Evolutionary conservation across 768 basidiomycete species (phyloP).

Genomic region (Amylocystis lapponica): DNA sequence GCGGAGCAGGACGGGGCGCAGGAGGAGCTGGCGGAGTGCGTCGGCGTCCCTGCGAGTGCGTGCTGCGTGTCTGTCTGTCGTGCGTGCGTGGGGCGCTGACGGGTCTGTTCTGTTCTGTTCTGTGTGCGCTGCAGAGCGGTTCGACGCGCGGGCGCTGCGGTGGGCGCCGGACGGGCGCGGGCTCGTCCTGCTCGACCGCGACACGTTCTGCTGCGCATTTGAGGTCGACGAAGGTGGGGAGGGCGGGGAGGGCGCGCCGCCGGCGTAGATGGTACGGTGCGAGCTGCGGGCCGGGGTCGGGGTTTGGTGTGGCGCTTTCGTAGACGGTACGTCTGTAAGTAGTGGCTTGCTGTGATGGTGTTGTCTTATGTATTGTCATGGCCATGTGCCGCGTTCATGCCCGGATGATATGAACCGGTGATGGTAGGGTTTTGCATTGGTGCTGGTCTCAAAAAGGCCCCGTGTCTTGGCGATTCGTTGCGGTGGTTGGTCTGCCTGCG

Average conservation of each 20-base stretch:
- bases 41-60: conserved; percentile 84
- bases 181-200: conserved; percentile 66
- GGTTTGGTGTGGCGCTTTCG: not conserved
- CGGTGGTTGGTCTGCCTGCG: too few species aligned
- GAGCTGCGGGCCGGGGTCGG: not conserved
- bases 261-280: not conserved
- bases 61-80: conserved; percentile 11
- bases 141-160: conserved; percentile 59
- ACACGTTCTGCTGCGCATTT: conserved; percentile 82
- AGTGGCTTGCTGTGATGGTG: too few species aligned
- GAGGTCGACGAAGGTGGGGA: conserved; percentile 43
- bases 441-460: too few species aligned
- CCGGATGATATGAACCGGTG: too few species aligned
- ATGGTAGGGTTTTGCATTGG: too few species aligned
- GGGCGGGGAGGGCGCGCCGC: not conserved
- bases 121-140: conserved; percentile 52
- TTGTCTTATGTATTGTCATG: not conserved
- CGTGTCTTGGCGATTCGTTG: too few species aligned
- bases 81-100: not conserved
- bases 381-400: not conserved
- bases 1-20: conserved; percentile 24
- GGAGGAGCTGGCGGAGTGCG: conserved; percentile 82
- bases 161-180: conserved; percentile 91
- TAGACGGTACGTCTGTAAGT: not conserved
- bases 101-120: not conserved